Base-by-base conservation (phyloP, 345 rosid genomes). In the Ricinus communis region DNA sequence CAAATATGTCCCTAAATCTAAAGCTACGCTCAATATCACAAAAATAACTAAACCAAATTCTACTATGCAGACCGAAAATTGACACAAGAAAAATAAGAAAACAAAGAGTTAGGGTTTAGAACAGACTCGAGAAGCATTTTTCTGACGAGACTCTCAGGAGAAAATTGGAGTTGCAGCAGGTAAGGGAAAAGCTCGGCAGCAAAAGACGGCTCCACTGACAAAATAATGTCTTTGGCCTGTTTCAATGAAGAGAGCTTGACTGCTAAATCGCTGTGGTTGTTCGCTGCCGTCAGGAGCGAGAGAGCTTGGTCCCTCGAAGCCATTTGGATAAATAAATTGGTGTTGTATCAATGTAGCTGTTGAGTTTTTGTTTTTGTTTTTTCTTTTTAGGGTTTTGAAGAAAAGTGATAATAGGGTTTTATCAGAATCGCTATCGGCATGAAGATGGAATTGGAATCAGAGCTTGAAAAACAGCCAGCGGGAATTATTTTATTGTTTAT, bases 231-330 rank as follows among this genome's bases (percentile, higher is more conserved):
- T 66, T 77, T 94, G 71, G 87, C 90, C 84, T 94, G 98, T 68
- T 81, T 84, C 8, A 94, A 80, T 58, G 98, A 94, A 30, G 97
- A 91, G 36, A 94, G 87, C 90, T 88, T 94, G 28, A 91, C 96
- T 5, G 90, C 87, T 84, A 94, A 83, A 83, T 88, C 96, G 71
- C 89, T 80, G 51, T 91, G 98, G 85, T 80, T 83, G 71, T 84
- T 86, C 21, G 93, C 93, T 11, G 96, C 95, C 60, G 88, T 79
- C 69, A 91, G 91, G 72, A 94, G 97, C 60, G 92, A 81, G 56
- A 88, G 85, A 12, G 93, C 91, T 69, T 86, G 96, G 65, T 85
- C 89, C 74, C 86, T 80, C 21, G 86, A 86, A 66, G 85, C 82
- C 77, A n/a, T n/a, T n/a, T n/a, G n/a, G n/a, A n/a, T n/a, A n/a